Conservation (phyloP, 1,284 basidiomycete genomes). For the Sporisorium iseilematis-ciliati region DNA sequence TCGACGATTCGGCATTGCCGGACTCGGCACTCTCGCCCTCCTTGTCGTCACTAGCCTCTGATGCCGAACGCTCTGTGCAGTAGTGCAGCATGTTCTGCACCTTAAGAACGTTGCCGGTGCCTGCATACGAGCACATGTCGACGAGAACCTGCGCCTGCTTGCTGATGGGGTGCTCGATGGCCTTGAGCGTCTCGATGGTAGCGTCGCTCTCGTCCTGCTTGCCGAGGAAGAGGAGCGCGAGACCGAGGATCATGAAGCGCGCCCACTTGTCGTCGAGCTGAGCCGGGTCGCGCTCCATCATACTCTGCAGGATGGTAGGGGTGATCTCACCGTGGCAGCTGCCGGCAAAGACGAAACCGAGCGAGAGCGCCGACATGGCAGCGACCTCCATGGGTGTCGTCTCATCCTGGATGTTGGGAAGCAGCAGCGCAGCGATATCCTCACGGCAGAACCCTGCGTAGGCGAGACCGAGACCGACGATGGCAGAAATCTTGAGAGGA, state of each 20-base stretch:
- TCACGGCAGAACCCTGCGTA: slow-evolving; percentile 93
- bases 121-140: slow-evolving; percentile 93
- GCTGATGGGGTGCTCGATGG: slow-evolving; percentile 91
- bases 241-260: slow-evolving; percentile 87
- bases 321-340: slow-evolving; percentile 94
- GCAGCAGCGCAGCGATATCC: slow-evolving; percentile 75
- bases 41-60: slow-evolving; percentile 68
- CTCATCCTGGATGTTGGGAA: slow-evolving; percentile 67
- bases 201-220: slow-evolving; percentile 81
- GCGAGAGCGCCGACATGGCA: slow-evolving; percentile 84
- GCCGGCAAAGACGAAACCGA: slow-evolving; percentile 96
- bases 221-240: slow-evolving; percentile 89
- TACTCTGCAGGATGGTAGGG: slow-evolving; percentile 86
- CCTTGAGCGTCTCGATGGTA: slow-evolving; percentile 93
- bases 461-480: slow-evolving; percentile 81
- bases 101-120: slow-evolving; percentile 94
- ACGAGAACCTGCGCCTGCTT: slow-evolving; percentile 92
- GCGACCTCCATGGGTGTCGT: slow-evolving; percentile 85
- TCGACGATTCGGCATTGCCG: slow-evolving; percentile 13
- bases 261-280: slow-evolving; percentile 80
- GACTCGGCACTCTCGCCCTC: slow-evolving; percentile 41
- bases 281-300: slow-evolving; percentile 76
- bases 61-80: slow-evolving; percentile 88
- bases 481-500: slow-evolving; percentile 85
- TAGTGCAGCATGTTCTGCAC: slow-evolving; percentile 92